Evolutionary conservation across 2,329 filamentous ascomycete genomes (phyloP), one percentile per base, ranked within the genome.

Genomic region (Alternaria rosae): DNA sequence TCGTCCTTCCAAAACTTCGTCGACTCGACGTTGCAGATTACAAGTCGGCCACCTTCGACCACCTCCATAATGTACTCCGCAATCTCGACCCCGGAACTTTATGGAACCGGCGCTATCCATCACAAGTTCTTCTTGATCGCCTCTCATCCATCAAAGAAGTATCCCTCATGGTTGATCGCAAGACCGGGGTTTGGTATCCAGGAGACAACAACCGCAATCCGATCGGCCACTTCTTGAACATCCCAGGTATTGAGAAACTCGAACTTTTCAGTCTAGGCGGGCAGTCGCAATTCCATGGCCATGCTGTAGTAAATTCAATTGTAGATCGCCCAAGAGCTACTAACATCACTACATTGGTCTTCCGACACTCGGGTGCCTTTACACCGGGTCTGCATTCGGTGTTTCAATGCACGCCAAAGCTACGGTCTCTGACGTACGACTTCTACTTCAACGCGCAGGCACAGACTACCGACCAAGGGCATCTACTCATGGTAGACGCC

Each of bases 341-440:
- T 6, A 65, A 57, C 25, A 66, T 76, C 32, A 74, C 69, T 1
- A 70, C 50, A 6, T 35, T 75, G 11, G 55, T 71, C 4, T 62
- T 75, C 26, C 60, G 72, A 41, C 62, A 70, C 26, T 69, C 71
- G 1, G 63, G 54, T 3, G 55, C 58, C 5, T 55, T 65, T 9
- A 35, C 58, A 3, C 32, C 54, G 5, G 52, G 47, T 15, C 35
- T 74, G 4, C 20, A 43, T 9, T 51, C 52, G 0, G 41, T 73
- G 5, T 48, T 76, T 5, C 25, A 43, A 17, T 62, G 51, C 28
- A 64, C 66, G 21, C 70, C 69, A 20, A 70, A 68, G 20, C 60
- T 76, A 9, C 56, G 54, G 6, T 70, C 69, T 6, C 61, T 76
- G 4, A 71, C 69, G 4, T 75, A 64, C 41, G 73, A 76, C 23